A percentile compares a stretch with the other conserved stretches of the same genome.
These are phyloP conservation scores for Scleromitrula shiraiana DNA, from an alignment of 2,329 filamentous ascomycete species.

Conservation along the genomic window DNA sequence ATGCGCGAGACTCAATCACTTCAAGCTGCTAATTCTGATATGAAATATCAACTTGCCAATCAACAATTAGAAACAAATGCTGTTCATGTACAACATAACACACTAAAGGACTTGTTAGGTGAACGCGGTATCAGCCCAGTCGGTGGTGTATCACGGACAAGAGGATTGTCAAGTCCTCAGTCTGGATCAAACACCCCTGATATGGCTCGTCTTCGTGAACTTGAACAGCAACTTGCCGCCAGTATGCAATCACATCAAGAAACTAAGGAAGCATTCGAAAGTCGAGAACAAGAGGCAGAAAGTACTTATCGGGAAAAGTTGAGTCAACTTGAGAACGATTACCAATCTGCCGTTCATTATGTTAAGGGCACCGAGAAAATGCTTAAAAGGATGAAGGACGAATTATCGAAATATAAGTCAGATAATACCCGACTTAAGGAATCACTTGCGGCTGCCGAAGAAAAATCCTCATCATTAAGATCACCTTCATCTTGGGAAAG, in stretches of 20 bases:
- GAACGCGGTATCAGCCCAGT: conserved; percentile 82
- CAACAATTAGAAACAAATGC: conserved; percentile 94
- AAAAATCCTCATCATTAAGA: conserved; percentile 37
- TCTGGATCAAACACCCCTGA: conserved; percentile 74
- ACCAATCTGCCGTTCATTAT: conserved; percentile 95
- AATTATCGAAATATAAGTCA: conserved; percentile 84
- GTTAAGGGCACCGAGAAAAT: conserved; percentile 99
- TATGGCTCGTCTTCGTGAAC: conserved; percentile 66
- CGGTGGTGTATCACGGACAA: conserved; percentile 56
- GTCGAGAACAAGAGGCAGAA: conserved; percentile 80
- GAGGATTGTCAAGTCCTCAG: conserved; percentile 64
- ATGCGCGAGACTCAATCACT: conserved; percentile 78
- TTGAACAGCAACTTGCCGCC: conserved; percentile 79
- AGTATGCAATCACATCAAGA: conserved; percentile 79
- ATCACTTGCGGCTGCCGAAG: conserved; percentile 65
- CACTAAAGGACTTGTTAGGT: conserved; percentile 83
- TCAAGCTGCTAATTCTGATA: conserved; percentile 70
- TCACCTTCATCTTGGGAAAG: conserved; percentile 58
- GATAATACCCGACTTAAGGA: conserved; percentile 77
- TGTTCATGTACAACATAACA: conserved; percentile 82
- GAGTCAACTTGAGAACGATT: conserved; percentile 89
- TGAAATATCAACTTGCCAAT: conserved; percentile 73
- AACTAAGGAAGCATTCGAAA: conserved; percentile 67
- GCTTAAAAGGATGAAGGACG: conserved; percentile 97
- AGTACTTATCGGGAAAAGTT: conserved; percentile 86